These are phyloP conservation scores for Monosporascus sp. DNA, from an alignment of 2,329 filamentous ascomycete genomes.

Conservation along the genomic window DNA sequence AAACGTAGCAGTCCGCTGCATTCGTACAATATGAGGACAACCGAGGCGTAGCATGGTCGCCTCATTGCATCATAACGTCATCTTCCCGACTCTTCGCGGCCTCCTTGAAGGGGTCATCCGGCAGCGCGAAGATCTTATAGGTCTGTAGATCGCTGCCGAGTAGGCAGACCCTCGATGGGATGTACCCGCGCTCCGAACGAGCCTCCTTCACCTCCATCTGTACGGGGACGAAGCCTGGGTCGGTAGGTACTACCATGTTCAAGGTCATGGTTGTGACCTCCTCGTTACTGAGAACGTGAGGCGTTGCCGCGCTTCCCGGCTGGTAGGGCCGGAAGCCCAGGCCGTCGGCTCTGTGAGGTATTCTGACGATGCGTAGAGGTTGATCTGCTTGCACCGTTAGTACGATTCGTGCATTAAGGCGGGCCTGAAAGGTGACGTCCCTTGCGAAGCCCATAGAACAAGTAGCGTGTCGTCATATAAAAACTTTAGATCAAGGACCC, in stretches of 20 bases:
- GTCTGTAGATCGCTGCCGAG: slow-evolving; percentile 41
- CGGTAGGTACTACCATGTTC: slow-evolving; percentile 21
- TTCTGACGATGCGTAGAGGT: slow-evolving; percentile 22
- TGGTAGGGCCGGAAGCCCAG: slow-evolving; percentile 32
- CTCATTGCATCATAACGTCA: neutral
- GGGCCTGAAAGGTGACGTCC: slow-evolving; percentile 19
- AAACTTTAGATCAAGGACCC: slow-evolving; percentile 62
- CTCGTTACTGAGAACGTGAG: slow-evolving; percentile 24
- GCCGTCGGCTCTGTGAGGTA: slow-evolving; percentile 32
- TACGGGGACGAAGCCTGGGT: slow-evolving; percentile 32
- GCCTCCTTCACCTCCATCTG: slow-evolving; percentile 47
- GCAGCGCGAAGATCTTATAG: slow-evolving; percentile 43
- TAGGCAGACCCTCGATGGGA: slow-evolving; percentile 46
- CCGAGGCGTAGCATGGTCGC: neutral
- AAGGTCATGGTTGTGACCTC: slow-evolving; percentile 23
- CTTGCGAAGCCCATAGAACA: slow-evolving; percentile 44
- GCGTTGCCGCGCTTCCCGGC: slow-evolving; percentile 7
- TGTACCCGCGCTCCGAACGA: slow-evolving; percentile 37
- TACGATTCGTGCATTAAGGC: neutral
- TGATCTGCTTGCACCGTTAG: slow-evolving; percentile 8
- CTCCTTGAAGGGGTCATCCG: slow-evolving; percentile 19
- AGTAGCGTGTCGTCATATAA: slow-evolving; percentile 57
- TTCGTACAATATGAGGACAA: neutral
- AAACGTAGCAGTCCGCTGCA: too few relatives aligned
- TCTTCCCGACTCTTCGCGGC: neutral